Base-by-base conservation (phyloP, 148 eudicot genomes). In the Cornus suecica region DNA sequence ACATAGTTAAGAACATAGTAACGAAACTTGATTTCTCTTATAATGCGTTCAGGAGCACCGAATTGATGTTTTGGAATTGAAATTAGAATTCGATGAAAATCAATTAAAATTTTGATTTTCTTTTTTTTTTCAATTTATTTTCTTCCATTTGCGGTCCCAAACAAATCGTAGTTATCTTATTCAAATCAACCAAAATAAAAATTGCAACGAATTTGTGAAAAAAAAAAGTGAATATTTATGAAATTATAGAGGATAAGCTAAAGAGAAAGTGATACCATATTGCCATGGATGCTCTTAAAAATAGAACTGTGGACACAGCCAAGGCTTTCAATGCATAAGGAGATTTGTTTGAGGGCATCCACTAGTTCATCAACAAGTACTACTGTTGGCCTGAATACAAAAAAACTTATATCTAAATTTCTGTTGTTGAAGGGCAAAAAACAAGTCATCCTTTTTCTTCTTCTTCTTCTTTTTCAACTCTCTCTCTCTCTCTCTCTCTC, bases 261-360 rank as follows among this genome's bases (percentile, higher is more conserved):
- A 29, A 54, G 5, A 22, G 14, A 34, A 30, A 54, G 3, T 27
- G 58, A 28, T 83, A 86, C 88, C 88, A 83, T 68, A 71, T 76
- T 86, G 15, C 88, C 88, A 80, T 86, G 88, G 74, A 83, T 78
- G 61, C 86, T 83, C 73, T 27, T 78, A 25, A 86, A 75, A 4
- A 86, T 76, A 45, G 88, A 74, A 56, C 72, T 78, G 68, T 86
- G 82, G 68, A 76, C 76, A 74, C 88, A 86, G 58, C 84, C 86
- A 69, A 86, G 78, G 54, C 32, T 76, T 18, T 69, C 64, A 32
- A 84, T 80, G 73, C 69, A 68, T 22, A 73, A 20, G 68, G 84
- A 78, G 71, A 83, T 80, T 37, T 74, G 84, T 73, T 83, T 86
- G 11, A 86, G 68, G 34, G 82, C 73, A 25, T 80, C 78, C 51